Evolutionary conservation across 2,329 filamentous ascomycete species (phyloP).

Genomic region (Paraphoma sp.): DNA sequence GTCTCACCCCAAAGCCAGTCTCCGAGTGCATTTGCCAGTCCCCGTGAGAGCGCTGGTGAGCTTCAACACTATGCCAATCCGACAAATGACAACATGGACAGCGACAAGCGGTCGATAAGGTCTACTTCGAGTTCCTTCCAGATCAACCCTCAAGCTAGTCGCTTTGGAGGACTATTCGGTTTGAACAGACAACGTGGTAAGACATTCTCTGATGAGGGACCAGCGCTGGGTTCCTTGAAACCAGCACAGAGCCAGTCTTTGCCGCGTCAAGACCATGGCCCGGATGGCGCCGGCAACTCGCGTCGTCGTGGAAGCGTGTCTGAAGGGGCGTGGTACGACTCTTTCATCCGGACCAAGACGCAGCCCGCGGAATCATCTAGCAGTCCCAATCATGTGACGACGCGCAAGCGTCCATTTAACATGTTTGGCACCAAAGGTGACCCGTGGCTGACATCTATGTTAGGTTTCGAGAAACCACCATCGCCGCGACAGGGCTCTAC

Average conservation of each 20-base stretch:
- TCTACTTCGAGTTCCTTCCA: conserved; percentile 58
- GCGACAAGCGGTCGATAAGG: conserved; percentile 54
- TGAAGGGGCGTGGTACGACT: conserved; percentile 64
- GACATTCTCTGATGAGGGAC: conserved; percentile 65
- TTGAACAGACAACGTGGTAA: conserved; percentile 68
- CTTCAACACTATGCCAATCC: conserved; percentile 48
- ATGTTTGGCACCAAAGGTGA: conserved; percentile 61
- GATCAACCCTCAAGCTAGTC: conserved; percentile 55
- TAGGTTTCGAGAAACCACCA: conserved; percentile 48
- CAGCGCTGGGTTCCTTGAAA: conserved; percentile 72
- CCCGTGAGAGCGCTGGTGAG: conserved; percentile 54
- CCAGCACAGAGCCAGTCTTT: conserved; percentile 79
- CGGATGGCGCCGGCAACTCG: conserved; percentile 58
- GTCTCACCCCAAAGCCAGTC: conserved; percentile 51
- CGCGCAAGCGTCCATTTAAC: conserved; percentile 56
- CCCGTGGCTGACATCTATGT: conserved; percentile 54
- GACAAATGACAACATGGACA: conserved; percentile 52
- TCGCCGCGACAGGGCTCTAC: conserved; percentile 72
- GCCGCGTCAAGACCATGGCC: conserved; percentile 62
- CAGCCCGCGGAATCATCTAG: conserved; percentile 39
- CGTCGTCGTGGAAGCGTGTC: conserved; percentile 63
- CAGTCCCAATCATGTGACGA: conserved; percentile 47
- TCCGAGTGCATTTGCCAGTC: conserved; percentile 56
- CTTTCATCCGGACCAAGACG: conserved; percentile 50
- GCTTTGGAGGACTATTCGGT: conserved; percentile 68